phyloP scores from a whole-genome alignment of 192 early-diverging fungal genomes.

The Umbelopsis sp. region DNA sequence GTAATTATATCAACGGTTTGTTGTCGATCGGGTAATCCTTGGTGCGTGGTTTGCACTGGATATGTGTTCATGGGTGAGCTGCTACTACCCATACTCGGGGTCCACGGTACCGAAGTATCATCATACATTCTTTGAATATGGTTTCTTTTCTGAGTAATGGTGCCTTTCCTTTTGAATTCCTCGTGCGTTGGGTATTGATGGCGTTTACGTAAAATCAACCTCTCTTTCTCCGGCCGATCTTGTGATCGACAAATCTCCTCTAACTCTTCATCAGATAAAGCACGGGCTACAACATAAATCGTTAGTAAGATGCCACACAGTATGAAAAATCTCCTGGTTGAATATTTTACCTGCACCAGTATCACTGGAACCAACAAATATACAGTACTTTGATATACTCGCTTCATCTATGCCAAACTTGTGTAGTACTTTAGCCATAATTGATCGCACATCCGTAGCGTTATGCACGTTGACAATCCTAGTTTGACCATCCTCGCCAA shows the following conservation, averaged over 20 bases:
- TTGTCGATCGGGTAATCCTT: slow-evolving; percentile 28
- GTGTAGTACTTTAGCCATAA: slow-evolving; percentile 72
- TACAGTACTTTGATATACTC: slow-evolving; percentile 70
- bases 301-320: background rate
- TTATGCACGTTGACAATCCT: slow-evolving; percentile 80
- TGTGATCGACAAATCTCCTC: slow-evolving; percentile 72
- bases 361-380: slow-evolving; percentile 74
- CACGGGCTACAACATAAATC: slow-evolving; percentile 45
- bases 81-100: background rate
- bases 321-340: too few relatives aligned
- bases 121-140: slow-evolving; percentile 19
- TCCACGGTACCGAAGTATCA: background rate
- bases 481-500: slow-evolving; percentile 78
- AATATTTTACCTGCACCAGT: slow-evolving; percentile 72
- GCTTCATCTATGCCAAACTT: slow-evolving; percentile 82
- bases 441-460: slow-evolving; percentile 65
- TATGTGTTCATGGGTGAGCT: slow-evolving; percentile 2
- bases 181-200: slow-evolving; percentile 64
- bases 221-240: slow-evolving; percentile 67
- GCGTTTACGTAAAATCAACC: slow-evolving; percentile 71
- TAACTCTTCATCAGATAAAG: slow-evolving; percentile 79
- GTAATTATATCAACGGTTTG: slow-evolving; percentile 33
- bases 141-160: slow-evolving; percentile 30
- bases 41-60: slow-evolving; percentile 1
- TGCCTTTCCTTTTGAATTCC: slow-evolving; percentile 53